Percentiles rank a stretch among this genome's conserved stretches.
These are phyloP conservation scores for Plantago lanceolata DNA, from an alignment of 305 asterid species.

Conservation along the genomic window DNA sequence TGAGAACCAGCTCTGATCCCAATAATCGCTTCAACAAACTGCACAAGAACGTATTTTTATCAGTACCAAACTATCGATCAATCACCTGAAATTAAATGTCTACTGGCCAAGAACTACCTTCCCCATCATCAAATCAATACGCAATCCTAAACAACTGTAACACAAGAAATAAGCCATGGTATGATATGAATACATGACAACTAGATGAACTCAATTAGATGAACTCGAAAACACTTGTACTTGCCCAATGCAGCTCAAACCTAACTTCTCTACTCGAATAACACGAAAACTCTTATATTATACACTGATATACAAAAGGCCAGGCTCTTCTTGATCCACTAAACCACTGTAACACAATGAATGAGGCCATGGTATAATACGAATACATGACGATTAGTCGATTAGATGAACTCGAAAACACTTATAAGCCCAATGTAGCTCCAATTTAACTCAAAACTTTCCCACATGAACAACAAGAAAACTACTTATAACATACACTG, in stretches of 20 bases:
- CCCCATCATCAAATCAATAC: not conserved
- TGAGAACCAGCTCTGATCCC: conserved; percentile 62
- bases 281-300: not conserved
- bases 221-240: not conserved
- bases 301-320: too few relatives aligned
- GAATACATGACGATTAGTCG: too few relatives aligned
- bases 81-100: not conserved
- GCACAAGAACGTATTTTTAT: conserved; percentile 24
- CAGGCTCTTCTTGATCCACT: not conserved
- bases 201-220: too few relatives aligned
- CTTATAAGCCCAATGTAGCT: not conserved
- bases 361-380: too few relatives aligned
- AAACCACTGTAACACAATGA: too few relatives aligned
- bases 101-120: not conserved
- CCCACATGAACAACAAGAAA: not conserved
- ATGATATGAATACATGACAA: too few relatives aligned
- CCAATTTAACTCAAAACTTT: too few relatives aligned
- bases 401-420: not conserved
- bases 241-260: not conserved
- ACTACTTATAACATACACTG: too few relatives aligned
- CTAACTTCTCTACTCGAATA: too few relatives aligned
- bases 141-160: not conserved
- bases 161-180: too few relatives aligned
- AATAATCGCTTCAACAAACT: conserved; percentile 89
- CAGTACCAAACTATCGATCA: not conserved